Base-by-base conservation (phyloP, 352 stramenopile genomes). In the Globisporangium mamillatum region DNA sequence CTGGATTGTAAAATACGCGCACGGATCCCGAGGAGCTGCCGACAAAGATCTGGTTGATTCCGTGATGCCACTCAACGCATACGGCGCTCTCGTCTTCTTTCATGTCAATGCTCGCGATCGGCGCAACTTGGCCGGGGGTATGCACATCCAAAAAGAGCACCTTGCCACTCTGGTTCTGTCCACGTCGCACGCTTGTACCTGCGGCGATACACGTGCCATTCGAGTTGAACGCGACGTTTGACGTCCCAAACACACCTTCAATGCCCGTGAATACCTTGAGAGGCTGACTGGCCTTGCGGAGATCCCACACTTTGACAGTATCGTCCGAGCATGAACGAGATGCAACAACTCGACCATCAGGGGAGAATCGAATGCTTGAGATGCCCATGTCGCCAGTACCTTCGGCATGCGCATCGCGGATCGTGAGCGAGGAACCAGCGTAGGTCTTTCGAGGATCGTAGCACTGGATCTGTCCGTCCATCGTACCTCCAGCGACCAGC, bases 41-140 rank as follows among this genome's bases (percentile, higher is more conserved):
- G 1, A 94, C 83, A 65, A 93, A 90, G 60, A 95, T 50, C 63
- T 96, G 86, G 64, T 94, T 92, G 73, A 96, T 93, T 2, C 80
- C 81, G 29, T 86, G 69, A 48, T 96, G 88, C 88, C 88, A 96
- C 68, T 93, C 84, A 41, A 96, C 88, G 25, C 84, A 91, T 24
- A 96, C 72, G 1, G 84, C 88, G 67, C 86, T 96, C 63, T 96
- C 86, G 59, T 96, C 86, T 60, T 79, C 65, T 18, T 89, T 72
- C 88, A 96, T 93, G 34, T 87, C 74, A 41, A 94, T 76, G 32
- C 68, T 76, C 44, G 79, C 76, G 18, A 96, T 73, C 48, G 88
- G 86, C 1, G 77, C 65, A 7, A 84, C 57, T 0, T 89, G 60
- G 5, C 62, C 68, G 22, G 86, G 77, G 12, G 84, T 91, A 57